Percentiles rank a stretch among this genome's conserved stretches.
Evolutionary conservation across 148 eudicot species (phyloP).

Genomic region (Agrostemma githago): DNA sequence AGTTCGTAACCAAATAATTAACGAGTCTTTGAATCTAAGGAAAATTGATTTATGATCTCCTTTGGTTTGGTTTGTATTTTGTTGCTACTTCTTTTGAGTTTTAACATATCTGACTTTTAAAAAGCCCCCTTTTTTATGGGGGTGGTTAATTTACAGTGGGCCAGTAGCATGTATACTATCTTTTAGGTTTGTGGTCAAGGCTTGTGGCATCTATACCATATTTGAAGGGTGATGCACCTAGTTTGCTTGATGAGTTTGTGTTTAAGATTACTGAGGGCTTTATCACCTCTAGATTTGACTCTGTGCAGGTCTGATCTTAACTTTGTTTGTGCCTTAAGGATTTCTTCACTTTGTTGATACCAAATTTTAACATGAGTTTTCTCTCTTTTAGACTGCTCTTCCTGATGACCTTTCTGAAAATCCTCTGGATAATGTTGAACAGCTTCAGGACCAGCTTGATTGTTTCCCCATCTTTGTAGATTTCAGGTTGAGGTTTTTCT

Average conservation of each 20-base stretch:
- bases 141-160: slow-evolving; percentile 48
- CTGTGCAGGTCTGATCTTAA: slow-evolving; percentile 54
- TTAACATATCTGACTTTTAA: background rate
- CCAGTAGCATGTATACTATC: slow-evolving; percentile 91
- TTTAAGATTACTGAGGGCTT: slow-evolving; percentile 84
- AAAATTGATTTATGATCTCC: background rate
- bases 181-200: slow-evolving; percentile 86
- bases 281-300: slow-evolving; percentile 82
- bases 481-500: slow-evolving; percentile 51
- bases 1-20: no score
- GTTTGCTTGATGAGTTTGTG: slow-evolving; percentile 76
- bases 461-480: slow-evolving; percentile 77
- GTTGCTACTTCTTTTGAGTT: background rate
- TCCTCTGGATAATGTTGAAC: slow-evolving; percentile 87
- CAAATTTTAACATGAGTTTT: slow-evolving; percentile 3
- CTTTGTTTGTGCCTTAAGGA: slow-evolving; percentile 1
- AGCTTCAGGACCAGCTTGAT: slow-evolving; percentile 89
- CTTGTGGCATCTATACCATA: slow-evolving; percentile 83
- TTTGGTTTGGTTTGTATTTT: background rate
- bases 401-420: slow-evolving; percentile 78
- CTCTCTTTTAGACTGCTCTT: slow-evolving; percentile 42
- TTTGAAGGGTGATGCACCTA: slow-evolving; percentile 76
- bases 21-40: no score
- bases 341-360: background rate
- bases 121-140: slow-evolving; percentile 15